phyloP scores from a whole-genome alignment of 371 early-diverging fungal species.

The Parasitella parasitica region DNA sequence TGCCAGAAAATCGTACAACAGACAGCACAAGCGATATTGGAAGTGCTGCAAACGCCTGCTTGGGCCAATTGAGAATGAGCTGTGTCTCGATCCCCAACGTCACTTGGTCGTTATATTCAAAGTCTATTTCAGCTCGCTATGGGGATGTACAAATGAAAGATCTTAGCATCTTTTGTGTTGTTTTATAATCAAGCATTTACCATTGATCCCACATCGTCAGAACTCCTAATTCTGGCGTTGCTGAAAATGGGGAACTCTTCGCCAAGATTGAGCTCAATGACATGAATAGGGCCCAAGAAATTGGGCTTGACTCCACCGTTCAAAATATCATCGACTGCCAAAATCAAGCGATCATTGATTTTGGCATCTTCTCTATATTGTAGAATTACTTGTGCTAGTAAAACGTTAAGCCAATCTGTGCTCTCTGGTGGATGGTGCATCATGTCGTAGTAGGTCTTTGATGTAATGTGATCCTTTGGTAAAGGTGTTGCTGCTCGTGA shows the following conservation, averaged over 20 bases:
- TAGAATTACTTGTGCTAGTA: conserved; percentile 83
- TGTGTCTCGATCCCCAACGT: conserved; percentile 81
- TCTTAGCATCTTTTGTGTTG: no score
- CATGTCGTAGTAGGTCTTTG: conserved; percentile 65
- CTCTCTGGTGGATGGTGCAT: conserved; percentile 74
- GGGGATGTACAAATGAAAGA: neutral
- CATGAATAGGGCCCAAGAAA: conserved; percentile 81
- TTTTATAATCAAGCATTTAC: no score
- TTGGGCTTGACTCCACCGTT: conserved; percentile 81
- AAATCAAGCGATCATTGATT: conserved; percentile 70
- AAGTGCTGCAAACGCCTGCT: conserved; percentile 80
- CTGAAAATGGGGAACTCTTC: conserved; percentile 85
- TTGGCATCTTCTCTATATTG: conserved; percentile 83
- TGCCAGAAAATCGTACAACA: conserved; percentile 85
- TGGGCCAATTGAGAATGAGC: conserved; percentile 90
- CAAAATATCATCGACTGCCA: conserved; percentile 72
- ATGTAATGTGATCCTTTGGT: conserved; percentile 50
- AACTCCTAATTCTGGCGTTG: conserved; percentile 68
- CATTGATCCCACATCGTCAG: conserved; percentile 72
- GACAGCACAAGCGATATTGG: conserved; percentile 85
- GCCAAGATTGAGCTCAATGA: conserved; percentile 88
- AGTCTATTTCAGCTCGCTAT: conserved; percentile 64
- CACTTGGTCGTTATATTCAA: conserved; percentile 79
- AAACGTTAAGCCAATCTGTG: conserved; percentile 90
- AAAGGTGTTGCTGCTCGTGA: conserved; percentile 31